These are phyloP conservation scores for Dionaea muscipula DNA, from an alignment of 179 eudicot species.

Conservation along the genomic window DNA sequence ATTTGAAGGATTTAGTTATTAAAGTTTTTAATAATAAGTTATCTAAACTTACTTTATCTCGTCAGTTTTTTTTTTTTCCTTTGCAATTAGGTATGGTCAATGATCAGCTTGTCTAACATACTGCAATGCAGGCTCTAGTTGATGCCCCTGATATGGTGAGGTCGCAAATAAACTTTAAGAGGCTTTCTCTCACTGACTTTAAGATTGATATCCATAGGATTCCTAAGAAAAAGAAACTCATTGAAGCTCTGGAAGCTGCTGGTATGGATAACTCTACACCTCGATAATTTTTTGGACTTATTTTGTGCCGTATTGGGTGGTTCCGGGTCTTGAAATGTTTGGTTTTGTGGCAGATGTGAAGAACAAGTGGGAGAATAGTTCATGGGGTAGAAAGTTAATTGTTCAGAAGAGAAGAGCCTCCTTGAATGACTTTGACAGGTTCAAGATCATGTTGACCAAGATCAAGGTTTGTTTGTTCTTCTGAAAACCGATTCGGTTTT, in stretches of 20 bases:
- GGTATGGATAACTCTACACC: too few relatives aligned
- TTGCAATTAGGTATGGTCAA: too few relatives aligned
- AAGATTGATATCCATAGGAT: constrained; percentile 35
- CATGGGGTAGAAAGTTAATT: constrained; percentile 1
- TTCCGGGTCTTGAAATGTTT: too few relatives aligned
- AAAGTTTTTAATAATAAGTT: too few relatives aligned
- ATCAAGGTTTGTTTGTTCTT: constrained; percentile 46
- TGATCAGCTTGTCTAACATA: too few relatives aligned
- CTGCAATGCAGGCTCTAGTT: constrained; percentile 54
- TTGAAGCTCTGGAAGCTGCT: constrained; percentile 34
- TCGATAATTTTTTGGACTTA: too few relatives aligned
- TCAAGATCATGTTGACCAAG: constrained; percentile 71
- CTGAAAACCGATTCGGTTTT: not conserved
- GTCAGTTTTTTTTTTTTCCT: too few relatives aligned
- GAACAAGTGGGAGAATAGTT: constrained; percentile 6
- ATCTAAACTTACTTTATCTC: too few relatives aligned
- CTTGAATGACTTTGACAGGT: constrained; percentile 59
- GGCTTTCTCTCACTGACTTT: constrained; percentile 54
- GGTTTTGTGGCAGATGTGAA: not conserved
- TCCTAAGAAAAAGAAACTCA: constrained; percentile 39
- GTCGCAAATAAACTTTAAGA: constrained; percentile 56
- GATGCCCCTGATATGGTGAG: constrained; percentile 69
- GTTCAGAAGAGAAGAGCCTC: constrained; percentile 53
- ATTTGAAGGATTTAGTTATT: too few relatives aligned
- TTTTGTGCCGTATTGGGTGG: too few relatives aligned